Evolutionary conservation across 75 land plant genomes (phyloP), one percentile per base, ranked within the genome.

Genomic region (Gnetum montanum): DNA sequence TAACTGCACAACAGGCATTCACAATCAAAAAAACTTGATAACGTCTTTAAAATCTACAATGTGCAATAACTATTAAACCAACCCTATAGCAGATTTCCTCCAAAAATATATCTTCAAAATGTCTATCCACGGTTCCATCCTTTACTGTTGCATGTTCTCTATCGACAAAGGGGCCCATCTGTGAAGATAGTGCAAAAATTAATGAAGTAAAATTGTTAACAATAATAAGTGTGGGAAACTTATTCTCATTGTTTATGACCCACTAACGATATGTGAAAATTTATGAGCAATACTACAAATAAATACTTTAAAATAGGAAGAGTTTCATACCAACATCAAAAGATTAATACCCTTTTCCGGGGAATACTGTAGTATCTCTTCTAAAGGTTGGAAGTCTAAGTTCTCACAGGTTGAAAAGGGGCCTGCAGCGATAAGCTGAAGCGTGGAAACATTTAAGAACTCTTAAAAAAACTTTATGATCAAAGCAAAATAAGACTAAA

Each of bases 151-250:
- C 85, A 74, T 90, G 99, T 26, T 94, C 99, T 36, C 83, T 75
- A 74, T 94, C 99, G 51, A 94, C 47, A 72, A 94, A 94, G 20
- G 99, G 99, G 6, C 99, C 99, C 71, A 89, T 65, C 96, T 89
- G 73, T n/a, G 33, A 56, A 58, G 4, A 23, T 13, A 18, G 43
- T n/a, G n/a, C n/a, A n/a, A n/a, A n/a, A n/a, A n/a, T n/a, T n/a
- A n/a, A n/a, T n/a, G n/a, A n/a, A n/a, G n/a, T n/a, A n/a, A n/a
- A n/a, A n/a, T n/a, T n/a, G n/a, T n/a, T n/a, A n/a, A n/a, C n/a
- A n/a, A n/a, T n/a, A n/a, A n/a, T n/a, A n/a, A n/a, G n/a, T n/a
- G n/a, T n/a, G n/a, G n/a, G n/a, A n/a, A n/a, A n/a, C n/a, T n/a
- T n/a, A n/a, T n/a, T n/a, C n/a, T n/a, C n/a, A n/a, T n/a, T n/a